Evolutionary conservation across 768 basidiomycete genomes (phyloP), one percentile per base, ranked within the genome.

Genomic region (Tephrocybe sp.): DNA sequence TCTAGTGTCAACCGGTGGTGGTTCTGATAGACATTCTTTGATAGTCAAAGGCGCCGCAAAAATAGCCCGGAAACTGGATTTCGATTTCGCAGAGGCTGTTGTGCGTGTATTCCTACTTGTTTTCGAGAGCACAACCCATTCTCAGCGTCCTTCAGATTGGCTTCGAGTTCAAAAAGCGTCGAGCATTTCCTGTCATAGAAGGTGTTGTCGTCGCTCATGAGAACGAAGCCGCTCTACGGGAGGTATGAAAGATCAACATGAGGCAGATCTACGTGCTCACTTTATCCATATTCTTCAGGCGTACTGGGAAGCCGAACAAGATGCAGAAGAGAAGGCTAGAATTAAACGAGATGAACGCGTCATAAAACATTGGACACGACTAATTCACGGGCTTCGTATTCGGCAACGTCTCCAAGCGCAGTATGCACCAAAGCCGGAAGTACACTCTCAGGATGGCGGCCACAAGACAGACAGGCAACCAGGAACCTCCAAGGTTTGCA

Each of bases 31-130:
- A 38, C 30, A 17, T 38, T 39, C 11, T 21, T n/a, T 53, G 37
- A 48, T 33, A 93, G 90, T 80, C 71, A 95, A 93, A 65, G 89
- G 92, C 15, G 83, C 85, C 17, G 88, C 85, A 12, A 99, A 96
- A 72, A 80, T 97, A 53, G 95, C 94, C 6, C 85, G 85, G 61
- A 83, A 84, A 68, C 75, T 98, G 3, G 90, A 85, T 8, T 86
- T 98, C 53, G 89, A 95, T 69, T 90, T 80, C 71, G 96, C 93
- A 21, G 96, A 98, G 68, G 94, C 97, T 38, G 93, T 98, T 68
- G 96, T 98, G 66, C 51, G 92, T 82, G 47, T 48, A 25, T 49
- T 32, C 12, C 12, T 51, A n/a, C 38, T 48, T 33, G 12, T 45
- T 37, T 18, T 21, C 11, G 49, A 36, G 34, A 4, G 18, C 11